Percentiles rank a stretch among this genome's conserved stretches.
These are phyloP conservation scores for Epichloe aotearoae DNA, from an alignment of 2,329 filamentous ascomycete genomes.

Conservation along the genomic window DNA sequence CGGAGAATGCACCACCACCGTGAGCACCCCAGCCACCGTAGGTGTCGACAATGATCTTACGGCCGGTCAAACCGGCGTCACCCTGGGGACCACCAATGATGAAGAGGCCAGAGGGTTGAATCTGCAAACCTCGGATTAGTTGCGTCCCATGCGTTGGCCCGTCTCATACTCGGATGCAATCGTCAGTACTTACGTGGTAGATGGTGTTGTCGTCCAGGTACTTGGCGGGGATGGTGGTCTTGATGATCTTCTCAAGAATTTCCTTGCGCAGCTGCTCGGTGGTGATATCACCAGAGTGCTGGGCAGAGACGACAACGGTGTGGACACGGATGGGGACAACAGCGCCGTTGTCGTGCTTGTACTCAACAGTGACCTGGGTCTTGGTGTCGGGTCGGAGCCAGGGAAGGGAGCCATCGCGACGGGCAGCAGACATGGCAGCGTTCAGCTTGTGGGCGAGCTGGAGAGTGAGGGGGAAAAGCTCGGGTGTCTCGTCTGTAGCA, in stretches of 20 bases:
- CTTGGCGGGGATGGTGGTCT: constrained; percentile 82
- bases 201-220: constrained; percentile 87
- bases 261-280: constrained; percentile 89
- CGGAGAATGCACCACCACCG: constrained; percentile 99
- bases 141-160: not conserved
- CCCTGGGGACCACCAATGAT: constrained; percentile 98
- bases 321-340: constrained; percentile 87
- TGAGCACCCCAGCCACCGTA: constrained; percentile 99
- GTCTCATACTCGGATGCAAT: not conserved
- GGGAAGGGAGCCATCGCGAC: constrained; percentile 72
- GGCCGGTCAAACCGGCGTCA: constrained; percentile 95
- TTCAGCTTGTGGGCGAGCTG: constrained; percentile 96
- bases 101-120: constrained; percentile 96
- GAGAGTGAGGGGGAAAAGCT: constrained; percentile 89
- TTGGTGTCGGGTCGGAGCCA: constrained; percentile 99
- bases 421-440: constrained; percentile 80
- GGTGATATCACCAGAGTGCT: constrained; percentile 78
- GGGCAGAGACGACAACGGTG: constrained; percentile 92
- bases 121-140: constrained; percentile 25
- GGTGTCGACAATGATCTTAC: constrained; percentile 99
- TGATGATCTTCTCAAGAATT: constrained; percentile 94
- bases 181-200: constrained; percentile 62
- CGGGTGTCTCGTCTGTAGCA: constrained; percentile 96
- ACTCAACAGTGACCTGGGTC: constrained; percentile 98
- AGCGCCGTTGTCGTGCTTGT: constrained; percentile 89